A percentile compares a stretch with the other conserved stretches of the same genome.
phyloP scores from a whole-genome alignment of 2,329 filamentous ascomycete genomes.

The Aspergillus spinulosporus region DNA sequence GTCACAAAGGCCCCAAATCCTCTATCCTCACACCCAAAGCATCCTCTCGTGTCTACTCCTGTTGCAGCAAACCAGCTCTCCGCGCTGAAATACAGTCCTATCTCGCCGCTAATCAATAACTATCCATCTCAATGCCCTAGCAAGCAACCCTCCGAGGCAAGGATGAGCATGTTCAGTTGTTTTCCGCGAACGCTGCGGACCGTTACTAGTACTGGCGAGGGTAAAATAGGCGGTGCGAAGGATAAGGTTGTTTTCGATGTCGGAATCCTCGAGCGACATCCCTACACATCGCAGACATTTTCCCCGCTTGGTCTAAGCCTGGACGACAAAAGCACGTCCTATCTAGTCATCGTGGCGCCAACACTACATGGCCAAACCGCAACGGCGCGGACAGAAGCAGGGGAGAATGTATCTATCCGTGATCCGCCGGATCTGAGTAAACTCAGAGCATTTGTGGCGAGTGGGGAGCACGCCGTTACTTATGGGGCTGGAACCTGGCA shows the following conservation, averaged over 20 bases:
- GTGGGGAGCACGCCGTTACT: conserved; percentile 78
- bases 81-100: conserved; percentile 80
- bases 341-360: conserved; percentile 87
- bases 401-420: conserved; percentile 37
- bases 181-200: conserved; percentile 61
- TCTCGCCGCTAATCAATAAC: conserved; percentile 70
- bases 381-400: conserved; percentile 33
- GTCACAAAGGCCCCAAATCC: conserved; percentile 32
- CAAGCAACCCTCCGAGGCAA: conserved; percentile 53
- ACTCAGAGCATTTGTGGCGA: conserved; percentile 76
- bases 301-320: conserved; percentile 66
- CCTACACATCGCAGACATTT: conserved; percentile 93
- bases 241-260: conserved; percentile 57
- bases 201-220: conserved; percentile 7
- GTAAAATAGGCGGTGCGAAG: conserved; percentile 13
- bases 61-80: conserved; percentile 79
- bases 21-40: conserved; percentile 48
- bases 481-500: conserved; percentile 94
- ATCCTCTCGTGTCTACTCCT: conserved; percentile 41
- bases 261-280: conserved; percentile 80
- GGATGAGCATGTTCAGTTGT: conserved; percentile 90
- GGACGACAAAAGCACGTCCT: conserved; percentile 46
- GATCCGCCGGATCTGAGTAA: conserved; percentile 69
- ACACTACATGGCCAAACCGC: conserved; percentile 55
- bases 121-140: conserved; percentile 60